phyloP scores from a whole-genome alignment of 2,329 filamentous ascomycete species.

The Tolypocladium sp. region DNA sequence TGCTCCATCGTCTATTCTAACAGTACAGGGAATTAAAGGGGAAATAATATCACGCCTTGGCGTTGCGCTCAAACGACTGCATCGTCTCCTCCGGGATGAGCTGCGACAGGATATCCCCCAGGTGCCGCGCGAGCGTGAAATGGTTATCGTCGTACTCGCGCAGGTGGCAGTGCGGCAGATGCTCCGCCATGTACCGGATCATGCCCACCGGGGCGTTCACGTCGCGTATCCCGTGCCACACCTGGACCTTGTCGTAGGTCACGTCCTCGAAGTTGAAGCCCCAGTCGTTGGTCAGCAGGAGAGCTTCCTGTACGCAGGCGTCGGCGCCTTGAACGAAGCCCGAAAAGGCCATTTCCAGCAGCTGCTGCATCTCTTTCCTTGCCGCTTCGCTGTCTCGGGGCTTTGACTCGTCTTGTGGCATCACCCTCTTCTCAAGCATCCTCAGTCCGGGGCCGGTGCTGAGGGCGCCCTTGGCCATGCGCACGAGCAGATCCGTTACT shows the following conservation, averaged over 20 bases:
- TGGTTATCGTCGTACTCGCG: slow-evolving; percentile 24
- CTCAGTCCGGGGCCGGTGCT: neutral
- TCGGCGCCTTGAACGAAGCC: slow-evolving; percentile 17
- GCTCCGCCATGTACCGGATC: slow-evolving; percentile 25
- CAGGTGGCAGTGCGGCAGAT: slow-evolving; percentile 21
- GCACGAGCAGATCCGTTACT: neutral
- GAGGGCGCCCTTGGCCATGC: neutral
- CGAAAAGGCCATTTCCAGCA: slow-evolving; percentile 14
- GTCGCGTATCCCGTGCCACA: slow-evolving; percentile 24
- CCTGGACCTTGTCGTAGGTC: slow-evolving; percentile 12
- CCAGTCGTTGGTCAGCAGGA: slow-evolving; percentile 18
- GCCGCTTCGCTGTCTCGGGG: slow-evolving; percentile 7
- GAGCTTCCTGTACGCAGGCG: slow-evolving; percentile 17
- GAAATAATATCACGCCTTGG: neutral
- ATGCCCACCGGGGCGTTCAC: slow-evolving; percentile 20
- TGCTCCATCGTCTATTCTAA: neutral
- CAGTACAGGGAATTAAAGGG: neutral
- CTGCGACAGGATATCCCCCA: slow-evolving; percentile 9
- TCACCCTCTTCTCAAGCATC: neutral
- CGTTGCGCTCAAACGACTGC: neutral
- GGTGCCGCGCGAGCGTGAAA: slow-evolving; percentile 16
- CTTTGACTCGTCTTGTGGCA: neutral
- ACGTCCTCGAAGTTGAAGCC: slow-evolving; percentile 21
- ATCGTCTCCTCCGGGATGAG: slow-evolving; percentile 1
- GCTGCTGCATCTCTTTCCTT: slow-evolving; percentile 15